Base-by-base conservation (phyloP, 1,284 basidiomycete genomes). In the Apiotrichum sp. region DNA sequence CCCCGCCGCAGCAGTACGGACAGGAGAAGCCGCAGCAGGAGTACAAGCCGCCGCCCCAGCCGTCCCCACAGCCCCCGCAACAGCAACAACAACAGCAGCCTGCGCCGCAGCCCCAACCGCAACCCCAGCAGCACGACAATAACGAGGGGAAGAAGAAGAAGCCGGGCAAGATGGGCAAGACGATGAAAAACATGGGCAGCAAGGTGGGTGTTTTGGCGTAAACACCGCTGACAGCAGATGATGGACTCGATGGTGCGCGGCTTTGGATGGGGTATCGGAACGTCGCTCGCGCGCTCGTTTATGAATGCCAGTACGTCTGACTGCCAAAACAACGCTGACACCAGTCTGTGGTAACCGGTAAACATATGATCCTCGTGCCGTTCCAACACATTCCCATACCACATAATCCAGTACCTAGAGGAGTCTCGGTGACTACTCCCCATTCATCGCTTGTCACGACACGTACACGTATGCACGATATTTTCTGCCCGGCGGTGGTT, bases 181-280 rank as follows among this genome's bases (percentile, higher is more conserved):
- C 16, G 10, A 31, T 49, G 16, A 50, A 50, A 39, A 33, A 22
- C 9, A 8, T 42, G 8, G 49, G 49, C 3, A 33, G 40, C 31
- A 40, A 42, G 32, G 49, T 50, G 40, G 22, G 49, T 50, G 8
- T 32, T 31, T 8, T 31, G 22, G 32, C 16, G 9, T 3, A 6
- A 5, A 16, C 16, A 8, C 8, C 3, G 33, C 34, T 36, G 32
- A 46, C 44, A 10, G 31, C 38, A 50, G 49, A 50, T 50, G 49
- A 41, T 40, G 32, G 39, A 50, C 40, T 42, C 40, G 31, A 41
- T 41, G 32, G 49, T 50, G 4, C 39, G 49, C 32, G 49, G 49
- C n/a, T 50, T 50, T 29, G 49, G 49, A 6, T 50, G 49, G 49
- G 49, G 49, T 1, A 50, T 50, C 40, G 49, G 49, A 3, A n/a